phyloP scores from a whole-genome alignment of 148 eudicot genomes.

The Rhododendron simsii region DNA sequence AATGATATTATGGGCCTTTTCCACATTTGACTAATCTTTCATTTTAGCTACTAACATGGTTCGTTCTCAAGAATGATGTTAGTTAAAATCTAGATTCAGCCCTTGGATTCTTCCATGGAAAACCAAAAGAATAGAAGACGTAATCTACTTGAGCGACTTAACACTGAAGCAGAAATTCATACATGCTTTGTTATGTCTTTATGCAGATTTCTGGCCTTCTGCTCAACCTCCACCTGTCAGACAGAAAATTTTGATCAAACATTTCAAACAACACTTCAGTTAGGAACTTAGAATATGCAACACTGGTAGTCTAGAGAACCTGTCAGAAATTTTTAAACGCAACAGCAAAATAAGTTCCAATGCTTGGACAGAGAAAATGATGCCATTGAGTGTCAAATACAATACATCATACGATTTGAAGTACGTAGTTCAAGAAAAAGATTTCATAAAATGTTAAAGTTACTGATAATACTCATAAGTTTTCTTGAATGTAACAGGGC shows the following conservation, averaged over 20 bases:
- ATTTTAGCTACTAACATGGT: not conserved
- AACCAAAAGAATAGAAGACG: not conserved
- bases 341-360: not conserved
- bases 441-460: not conserved
- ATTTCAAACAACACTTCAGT: not conserved
- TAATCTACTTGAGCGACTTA: not conserved
- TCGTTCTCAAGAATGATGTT: not conserved
- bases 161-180: constrained; percentile 19
- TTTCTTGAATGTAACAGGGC: not conserved
- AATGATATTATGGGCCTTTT: not conserved
- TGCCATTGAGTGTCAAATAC: not conserved
- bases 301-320: not conserved
- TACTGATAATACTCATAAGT: not conserved
- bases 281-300: not conserved
- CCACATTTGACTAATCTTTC: not conserved
- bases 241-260: constrained; percentile 13
- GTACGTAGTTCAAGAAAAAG: not conserved
- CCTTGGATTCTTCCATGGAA: not conserved
- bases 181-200: constrained; percentile 66
- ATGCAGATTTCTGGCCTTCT: constrained; percentile 60
- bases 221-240: constrained; percentile 53
- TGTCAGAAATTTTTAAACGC: not conserved
- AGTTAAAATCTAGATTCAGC: not conserved
- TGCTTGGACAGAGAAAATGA: not conserved
- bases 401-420: not conserved